Percentiles rank a stretch among this genome's conserved stretches.
Evolutionary conservation across 306 rosid species (phyloP).

Genomic region (Castanopsis chinensis): DNA sequence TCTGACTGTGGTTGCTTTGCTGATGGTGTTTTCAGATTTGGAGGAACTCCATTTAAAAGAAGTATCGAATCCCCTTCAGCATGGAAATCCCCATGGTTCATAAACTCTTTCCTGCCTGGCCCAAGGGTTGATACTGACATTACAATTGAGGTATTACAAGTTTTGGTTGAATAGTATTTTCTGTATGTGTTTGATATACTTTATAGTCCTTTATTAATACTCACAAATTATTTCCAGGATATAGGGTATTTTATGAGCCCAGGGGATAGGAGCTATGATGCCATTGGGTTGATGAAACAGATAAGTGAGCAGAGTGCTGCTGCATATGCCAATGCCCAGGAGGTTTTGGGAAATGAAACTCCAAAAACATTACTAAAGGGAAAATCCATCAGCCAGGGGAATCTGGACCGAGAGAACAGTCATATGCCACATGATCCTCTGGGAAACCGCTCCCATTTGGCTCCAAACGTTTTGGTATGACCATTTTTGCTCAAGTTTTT

Average conservation of each 20-base stretch:
- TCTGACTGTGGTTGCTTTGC: conserved; percentile 22
- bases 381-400: conserved; percentile 23
- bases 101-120: conserved; percentile 68
- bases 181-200: background rate
- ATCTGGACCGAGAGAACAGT: conserved; percentile 30
- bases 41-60: conserved; percentile 79
- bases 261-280: conserved; percentile 80
- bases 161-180: conserved; percentile 6
- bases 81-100: conserved; percentile 95
- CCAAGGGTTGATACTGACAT: conserved; percentile 81
- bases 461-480: conserved; percentile 60
- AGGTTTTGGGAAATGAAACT: conserved; percentile 68
- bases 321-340: conserved; percentile 81
- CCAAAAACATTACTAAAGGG: conserved; percentile 50
- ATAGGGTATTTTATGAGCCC: conserved; percentile 85
- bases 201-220: conserved; percentile 1
- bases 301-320: conserved; percentile 81
- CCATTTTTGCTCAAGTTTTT: background rate
- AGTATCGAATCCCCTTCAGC: conserved; percentile 95
- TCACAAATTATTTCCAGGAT: conserved; percentile 54
- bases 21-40: conserved; percentile 56
- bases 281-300: conserved; percentile 86
- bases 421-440: conserved; percentile 24
- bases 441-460: conserved; percentile 40
- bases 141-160: conserved; percentile 71